Base-by-base conservation (phyloP, 441 rosid genomes). In the Gossypium schwendimanii region DNA sequence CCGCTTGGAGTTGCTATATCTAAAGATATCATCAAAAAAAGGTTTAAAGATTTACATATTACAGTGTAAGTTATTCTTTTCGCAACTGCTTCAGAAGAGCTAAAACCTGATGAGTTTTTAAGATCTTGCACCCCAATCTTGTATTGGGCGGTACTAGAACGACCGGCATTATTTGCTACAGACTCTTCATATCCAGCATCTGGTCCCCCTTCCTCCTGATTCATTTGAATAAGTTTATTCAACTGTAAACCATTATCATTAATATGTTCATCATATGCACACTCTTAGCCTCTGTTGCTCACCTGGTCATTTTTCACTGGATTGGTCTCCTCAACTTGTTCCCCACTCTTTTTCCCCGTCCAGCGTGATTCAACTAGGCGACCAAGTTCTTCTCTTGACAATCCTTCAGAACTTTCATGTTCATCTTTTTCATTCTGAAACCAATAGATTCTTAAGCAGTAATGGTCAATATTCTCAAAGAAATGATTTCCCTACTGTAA, bases 381-480 rank as follows among this genome's bases (percentile, higher is more conserved):
- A 66, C 93, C 91, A 78, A 88, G 72, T 81, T 90, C 93, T 79
- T 88, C 96, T 72, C 76, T 90, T 70, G 96, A 90, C 81, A 88
- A 84, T 36, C 77, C 87, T 71, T 83, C 83, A 26, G 79, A 75
- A 69, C 61, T 81, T 75, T 78, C 82, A 55, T 82, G 71, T 14
- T 3, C 76, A 74, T 72, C 87, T 69, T 75, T 71, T 18, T 47
- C 85, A 84, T 86, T 69, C 77, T 67, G 70, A 73, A 31, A 72
- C 11, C 70, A 77, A 26, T 36, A 26, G 15, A 59, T 60, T 9
- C 28, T 11, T 72, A 63, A 24, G 67, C 20, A 65, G 44, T 12
- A 21, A 72, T 15, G 73, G 71, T 20, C 17, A 74, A 39, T 36
- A 60, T 31, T 44, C 26, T n/a, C 21, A 23, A 57, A 8, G 10